These are phyloP conservation scores for Populus deltoides DNA, from an alignment of 345 rosid genomes.

Conservation along the genomic window DNA sequence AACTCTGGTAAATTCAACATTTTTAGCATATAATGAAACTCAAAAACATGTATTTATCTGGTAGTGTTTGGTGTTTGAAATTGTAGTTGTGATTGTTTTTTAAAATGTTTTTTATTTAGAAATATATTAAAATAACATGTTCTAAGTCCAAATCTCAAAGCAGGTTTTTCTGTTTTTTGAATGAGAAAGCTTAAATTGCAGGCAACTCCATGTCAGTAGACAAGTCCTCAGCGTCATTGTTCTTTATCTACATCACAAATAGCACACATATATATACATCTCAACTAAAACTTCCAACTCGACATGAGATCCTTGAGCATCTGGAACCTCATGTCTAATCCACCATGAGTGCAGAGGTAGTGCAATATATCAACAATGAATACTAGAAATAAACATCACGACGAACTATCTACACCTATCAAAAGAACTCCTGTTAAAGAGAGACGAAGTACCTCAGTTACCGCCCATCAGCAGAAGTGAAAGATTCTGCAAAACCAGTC, in stretches of 20 bases:
- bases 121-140: no score
- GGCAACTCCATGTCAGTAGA: no score
- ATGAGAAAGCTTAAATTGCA: no score
- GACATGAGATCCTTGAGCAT: constrained; percentile 3
- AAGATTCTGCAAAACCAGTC: constrained; percentile 68
- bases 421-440: background rate
- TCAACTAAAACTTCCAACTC: constrained; percentile 19
- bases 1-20: no score
- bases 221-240: constrained; percentile 13
- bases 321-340: background rate
- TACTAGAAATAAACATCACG: constrained; percentile 13
- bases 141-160: no score
- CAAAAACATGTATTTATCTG: no score
- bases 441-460: constrained; percentile 18
- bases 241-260: constrained; percentile 39
- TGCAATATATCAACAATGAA: constrained; percentile 19
- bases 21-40: no score
- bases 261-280: constrained; percentile 10
- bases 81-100: no score
- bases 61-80: no score
- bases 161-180: no score
- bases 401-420: constrained; percentile 33
- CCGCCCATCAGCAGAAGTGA: constrained; percentile 72
- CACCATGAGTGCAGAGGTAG: background rate
- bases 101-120: fast-evolving